Evolutionary conservation across 2,329 filamentous ascomycete species (phyloP).

Genomic region (Mycosphaerella arachidis): DNA sequence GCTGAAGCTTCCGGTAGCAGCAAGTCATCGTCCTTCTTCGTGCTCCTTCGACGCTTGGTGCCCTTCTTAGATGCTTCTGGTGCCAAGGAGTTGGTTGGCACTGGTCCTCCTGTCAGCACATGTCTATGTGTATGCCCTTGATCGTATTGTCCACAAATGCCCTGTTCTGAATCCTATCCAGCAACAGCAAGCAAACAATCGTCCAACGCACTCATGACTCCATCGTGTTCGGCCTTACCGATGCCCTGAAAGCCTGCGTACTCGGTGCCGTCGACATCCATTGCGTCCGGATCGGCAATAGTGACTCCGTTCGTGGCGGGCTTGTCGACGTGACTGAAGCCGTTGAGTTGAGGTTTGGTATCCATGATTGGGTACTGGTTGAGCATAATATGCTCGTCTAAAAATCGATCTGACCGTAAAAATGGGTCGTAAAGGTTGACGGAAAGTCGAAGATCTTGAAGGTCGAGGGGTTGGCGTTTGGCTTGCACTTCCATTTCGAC

Average conservation of each 20-base stretch:
- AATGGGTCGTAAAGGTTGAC: slow-evolving; percentile 71
- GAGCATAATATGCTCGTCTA: slow-evolving; percentile 62
- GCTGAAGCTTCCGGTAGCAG: neutral
- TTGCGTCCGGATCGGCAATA: slow-evolving; percentile 32
- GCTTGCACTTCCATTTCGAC: slow-evolving; percentile 73
- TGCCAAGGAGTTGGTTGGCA: neutral
- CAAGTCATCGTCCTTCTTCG: neutral
- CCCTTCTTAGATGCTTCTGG: neutral
- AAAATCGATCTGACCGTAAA: slow-evolving; percentile 70
- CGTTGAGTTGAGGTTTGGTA: slow-evolving; percentile 3
- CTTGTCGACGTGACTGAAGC: slow-evolving; percentile 2
- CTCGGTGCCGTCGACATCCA: slow-evolving; percentile 35
- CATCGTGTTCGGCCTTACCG: slow-evolving; percentile 25
- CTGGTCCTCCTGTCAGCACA: neutral
- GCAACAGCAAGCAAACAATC: slow-evolving; percentile 30
- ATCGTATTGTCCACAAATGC: slow-evolving; percentile 5
- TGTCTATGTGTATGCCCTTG: neutral
- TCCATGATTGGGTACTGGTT: slow-evolving; percentile 23
- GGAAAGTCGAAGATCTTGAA: slow-evolving; percentile 73
- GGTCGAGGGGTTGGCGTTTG: slow-evolving; percentile 66
- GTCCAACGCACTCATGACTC: slow-evolving; percentile 37
- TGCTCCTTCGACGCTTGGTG: neutral
- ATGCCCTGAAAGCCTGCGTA: slow-evolving; percentile 37
- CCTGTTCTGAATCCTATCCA: slow-evolving; percentile 19
- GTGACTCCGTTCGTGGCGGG: slow-evolving; percentile 20